A percentile compares a stretch with the other conserved stretches of the same genome.
These are phyloP conservation scores for Ballota nigra DNA, from an alignment of 257 asterid genomes.

Conservation along the genomic window DNA sequence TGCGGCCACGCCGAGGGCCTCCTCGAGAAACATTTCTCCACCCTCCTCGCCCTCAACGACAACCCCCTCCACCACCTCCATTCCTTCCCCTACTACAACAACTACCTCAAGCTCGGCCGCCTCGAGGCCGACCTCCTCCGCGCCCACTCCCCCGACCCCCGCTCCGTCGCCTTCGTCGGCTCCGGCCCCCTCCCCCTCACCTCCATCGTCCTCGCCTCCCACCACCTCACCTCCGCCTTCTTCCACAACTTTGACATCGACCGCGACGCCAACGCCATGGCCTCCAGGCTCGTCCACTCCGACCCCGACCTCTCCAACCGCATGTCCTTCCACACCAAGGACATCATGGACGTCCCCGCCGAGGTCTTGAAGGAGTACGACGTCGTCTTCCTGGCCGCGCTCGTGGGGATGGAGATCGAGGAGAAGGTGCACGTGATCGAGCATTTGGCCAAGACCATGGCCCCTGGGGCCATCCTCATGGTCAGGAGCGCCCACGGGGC, in stretches of 20 bases:
- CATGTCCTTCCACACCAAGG: conserved; percentile 55
- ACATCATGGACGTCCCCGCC: conserved; percentile 55
- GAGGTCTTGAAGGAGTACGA: conserved; percentile 49
- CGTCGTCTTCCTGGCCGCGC: conserved; percentile 84
- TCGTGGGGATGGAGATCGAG: conserved; percentile 81
- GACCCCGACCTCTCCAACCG: conserved; percentile 52
- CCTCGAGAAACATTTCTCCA: conserved; percentile 62
- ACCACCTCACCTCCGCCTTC: conserved; percentile 46
- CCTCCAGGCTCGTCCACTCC: conserved; percentile 46
- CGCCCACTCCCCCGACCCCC: conserved; percentile 37
- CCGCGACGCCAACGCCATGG: conserved; percentile 55
- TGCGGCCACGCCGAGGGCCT: conserved; percentile 81
- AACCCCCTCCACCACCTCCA: conserved; percentile 62
- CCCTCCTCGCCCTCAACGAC: conserved; percentile 41
- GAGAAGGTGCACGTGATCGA: conserved; percentile 53
- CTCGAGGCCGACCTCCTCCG: conserved; percentile 62
- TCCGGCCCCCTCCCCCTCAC: conserved; percentile 94
- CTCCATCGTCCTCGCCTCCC: conserved; percentile 69
- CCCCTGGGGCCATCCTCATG: conserved; percentile 76
- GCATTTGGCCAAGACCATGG: conserved; percentile 57
- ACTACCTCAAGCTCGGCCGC: conserved; percentile 67
- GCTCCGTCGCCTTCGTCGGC: conserved; percentile 64
- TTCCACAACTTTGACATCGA: conserved; percentile 82
- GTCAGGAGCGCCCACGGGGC: conserved; percentile 93
- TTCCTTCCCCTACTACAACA: conserved; percentile 65